A percentile compares a stretch with the other conserved stretches of the same genome.
Evolutionary conservation across 2,329 filamentous ascomycete species (phyloP).

Genomic region (Fusarium burgessii): DNA sequence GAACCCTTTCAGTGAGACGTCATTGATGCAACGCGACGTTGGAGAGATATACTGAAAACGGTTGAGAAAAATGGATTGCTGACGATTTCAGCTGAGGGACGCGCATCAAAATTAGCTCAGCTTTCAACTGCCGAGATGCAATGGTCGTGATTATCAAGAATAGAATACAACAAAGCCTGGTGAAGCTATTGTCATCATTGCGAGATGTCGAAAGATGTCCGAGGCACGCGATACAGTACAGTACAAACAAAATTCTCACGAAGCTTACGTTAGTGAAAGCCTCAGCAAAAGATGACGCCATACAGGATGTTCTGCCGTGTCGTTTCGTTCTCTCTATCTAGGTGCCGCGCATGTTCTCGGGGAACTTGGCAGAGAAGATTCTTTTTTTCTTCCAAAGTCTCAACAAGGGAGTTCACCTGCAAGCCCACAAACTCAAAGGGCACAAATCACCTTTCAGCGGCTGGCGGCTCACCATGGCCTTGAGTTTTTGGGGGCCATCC

Average conservation of each 20-base stretch:
- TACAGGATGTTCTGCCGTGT: conserved; percentile 10
- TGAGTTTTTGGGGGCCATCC: not conserved
- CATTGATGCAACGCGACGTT: conserved; percentile 26
- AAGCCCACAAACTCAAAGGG: conserved; percentile 29
- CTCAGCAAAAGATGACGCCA: conserved; percentile 26
- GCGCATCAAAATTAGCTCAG: not conserved
- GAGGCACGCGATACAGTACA: not conserved
- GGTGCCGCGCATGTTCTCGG: conserved; percentile 4
- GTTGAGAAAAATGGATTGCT: conserved; percentile 8
- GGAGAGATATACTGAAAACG: conserved; percentile 1
- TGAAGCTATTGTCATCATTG: not conserved
- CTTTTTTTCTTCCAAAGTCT: conserved; percentile 27
- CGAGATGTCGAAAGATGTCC: not conserved
- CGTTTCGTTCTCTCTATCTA: not conserved
- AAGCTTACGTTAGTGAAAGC: conserved; percentile 2
- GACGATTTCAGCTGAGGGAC: not conserved
- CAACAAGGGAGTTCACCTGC: conserved; percentile 30
- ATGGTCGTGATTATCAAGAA: not conserved
- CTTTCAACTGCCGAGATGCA: conserved; percentile 15
- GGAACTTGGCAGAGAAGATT: conserved; percentile 34
- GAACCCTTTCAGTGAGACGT: conserved; percentile 12
- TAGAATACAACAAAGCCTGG: not conserved
- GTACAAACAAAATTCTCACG: not conserved
- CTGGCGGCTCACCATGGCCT: conserved; percentile 14
- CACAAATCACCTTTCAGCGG: conserved; percentile 26